A percentile compares a stretch with the other conserved stretches of the same genome.
phyloP scores from a whole-genome alignment of 768 basidiomycete genomes.

The Jaapia argillacea region DNA sequence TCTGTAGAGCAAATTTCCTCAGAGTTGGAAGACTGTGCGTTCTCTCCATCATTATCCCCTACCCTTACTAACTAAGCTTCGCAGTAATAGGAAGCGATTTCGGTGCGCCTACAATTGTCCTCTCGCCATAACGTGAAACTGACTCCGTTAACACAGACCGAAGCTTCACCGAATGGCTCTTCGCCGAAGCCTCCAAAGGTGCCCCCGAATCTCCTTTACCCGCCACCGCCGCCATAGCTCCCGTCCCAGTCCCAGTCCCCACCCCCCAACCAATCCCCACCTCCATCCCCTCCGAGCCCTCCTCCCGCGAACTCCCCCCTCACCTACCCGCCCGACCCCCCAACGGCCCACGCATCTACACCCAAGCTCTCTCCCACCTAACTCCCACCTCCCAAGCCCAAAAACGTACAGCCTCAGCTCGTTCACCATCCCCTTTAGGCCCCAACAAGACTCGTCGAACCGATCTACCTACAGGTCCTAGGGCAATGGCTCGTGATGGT shows the following conservation, averaged over 20 bases:
- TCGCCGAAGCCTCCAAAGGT: slow-evolving; percentile 68
- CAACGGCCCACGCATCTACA: slow-evolving; percentile 50
- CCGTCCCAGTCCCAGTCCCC: slow-evolving; percentile 22
- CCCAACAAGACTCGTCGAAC: slow-evolving; percentile 62
- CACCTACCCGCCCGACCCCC: slow-evolving; percentile 28
- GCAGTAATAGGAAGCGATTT: slow-evolving; percentile 74
- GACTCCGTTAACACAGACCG: slow-evolving; percentile 43
- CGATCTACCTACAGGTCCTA: slow-evolving; percentile 76
- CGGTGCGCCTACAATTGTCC: slow-evolving; percentile 34
- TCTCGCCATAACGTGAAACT: background rate
- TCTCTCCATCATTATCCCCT: background rate
- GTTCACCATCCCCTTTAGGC: slow-evolving; percentile 56
- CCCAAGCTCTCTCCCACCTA: slow-evolving; percentile 64
- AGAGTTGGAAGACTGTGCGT: slow-evolving; percentile 74
- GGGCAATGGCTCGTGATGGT: slow-evolving; percentile 66
- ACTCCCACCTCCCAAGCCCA: slow-evolving; percentile 52
- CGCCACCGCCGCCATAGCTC: slow-evolving; percentile 7
- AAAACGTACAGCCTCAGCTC: slow-evolving; percentile 56
- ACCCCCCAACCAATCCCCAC: slow-evolving; percentile 11
- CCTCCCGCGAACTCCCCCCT: slow-evolving; percentile 22
- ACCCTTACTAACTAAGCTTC: slow-evolving; percentile 3
- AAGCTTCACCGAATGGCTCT: slow-evolving; percentile 85
- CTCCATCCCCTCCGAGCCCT: slow-evolving; percentile 15
- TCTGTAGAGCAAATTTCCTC: slow-evolving; percentile 71
- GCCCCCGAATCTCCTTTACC: slow-evolving; percentile 34